Conservation (phyloP, 2,329 filamentous ascomycete species). For the Colletotrichum orbiculare region DNA sequence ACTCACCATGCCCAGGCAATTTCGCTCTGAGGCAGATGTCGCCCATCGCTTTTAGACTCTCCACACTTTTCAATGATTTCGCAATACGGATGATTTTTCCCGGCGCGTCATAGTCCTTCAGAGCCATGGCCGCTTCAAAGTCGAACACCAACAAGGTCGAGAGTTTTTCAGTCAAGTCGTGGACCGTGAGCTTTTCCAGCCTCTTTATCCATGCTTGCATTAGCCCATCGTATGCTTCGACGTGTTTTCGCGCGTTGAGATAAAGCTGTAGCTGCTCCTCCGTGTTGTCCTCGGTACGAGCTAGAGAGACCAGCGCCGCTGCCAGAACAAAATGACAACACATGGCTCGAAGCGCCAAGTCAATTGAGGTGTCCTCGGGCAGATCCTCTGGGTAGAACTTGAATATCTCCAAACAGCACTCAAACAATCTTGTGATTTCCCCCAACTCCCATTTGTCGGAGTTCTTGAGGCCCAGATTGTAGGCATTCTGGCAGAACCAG, state of each 20-base stretch:
- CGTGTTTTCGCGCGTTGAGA: slow-evolving; percentile 67
- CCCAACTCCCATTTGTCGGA: slow-evolving; percentile 64
- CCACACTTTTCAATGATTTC: slow-evolving; percentile 54
- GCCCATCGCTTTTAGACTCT: slow-evolving; percentile 71
- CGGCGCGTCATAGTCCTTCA: slow-evolving; percentile 76
- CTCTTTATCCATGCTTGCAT: slow-evolving; percentile 52
- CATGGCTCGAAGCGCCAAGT: slow-evolving; percentile 69
- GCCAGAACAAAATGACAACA: slow-evolving; percentile 78
- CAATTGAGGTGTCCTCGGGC: slow-evolving; percentile 51
- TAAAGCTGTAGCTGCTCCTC: slow-evolving; percentile 71
- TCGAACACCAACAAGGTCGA: slow-evolving; percentile 78
- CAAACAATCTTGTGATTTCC: slow-evolving; percentile 67
- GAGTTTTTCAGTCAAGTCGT: slow-evolving; percentile 71
- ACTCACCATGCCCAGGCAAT: slow-evolving; percentile 61
- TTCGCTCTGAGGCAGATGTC: slow-evolving; percentile 70
- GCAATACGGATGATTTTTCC: slow-evolving; percentile 67
- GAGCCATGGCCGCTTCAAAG: slow-evolving; percentile 77
- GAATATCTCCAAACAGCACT: slow-evolving; percentile 63
- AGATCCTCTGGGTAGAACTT: slow-evolving; percentile 61
- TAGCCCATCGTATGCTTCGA: slow-evolving; percentile 65
- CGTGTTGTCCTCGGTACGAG: slow-evolving; percentile 61
- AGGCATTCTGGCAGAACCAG: slow-evolving; percentile 87
- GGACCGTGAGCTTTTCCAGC: slow-evolving; percentile 54
- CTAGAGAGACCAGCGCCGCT: slow-evolving; percentile 61
- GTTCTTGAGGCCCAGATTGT: slow-evolving; percentile 78